Conservation (phyloP, 2,329 filamentous ascomycete species). For the Epichloe gansuensis region DNA sequence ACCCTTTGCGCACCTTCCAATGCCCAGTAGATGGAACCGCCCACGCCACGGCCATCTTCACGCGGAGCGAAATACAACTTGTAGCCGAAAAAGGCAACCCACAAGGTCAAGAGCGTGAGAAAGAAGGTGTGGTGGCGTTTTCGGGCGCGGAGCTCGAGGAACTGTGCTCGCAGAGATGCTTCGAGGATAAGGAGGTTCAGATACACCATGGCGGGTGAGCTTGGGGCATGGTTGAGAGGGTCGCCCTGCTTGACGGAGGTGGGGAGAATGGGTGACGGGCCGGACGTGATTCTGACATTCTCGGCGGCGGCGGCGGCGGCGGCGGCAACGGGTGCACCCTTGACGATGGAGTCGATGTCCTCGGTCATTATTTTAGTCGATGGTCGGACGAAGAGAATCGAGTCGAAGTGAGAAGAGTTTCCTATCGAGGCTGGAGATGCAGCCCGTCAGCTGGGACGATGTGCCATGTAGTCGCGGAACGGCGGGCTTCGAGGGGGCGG, state of each 20-base stretch:
- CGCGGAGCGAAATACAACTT: conserved; percentile 89
- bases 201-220: conserved; percentile 90
- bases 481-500: neutral
- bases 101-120: conserved; percentile 61
- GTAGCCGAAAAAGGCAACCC: conserved; percentile 79
- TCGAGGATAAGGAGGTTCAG: conserved; percentile 96
- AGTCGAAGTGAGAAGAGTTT: neutral
- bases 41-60: conserved; percentile 82
- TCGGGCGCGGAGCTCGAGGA: conserved; percentile 76
- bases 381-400: neutral
- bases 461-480: conserved; percentile 1
- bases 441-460: conserved; percentile 2
- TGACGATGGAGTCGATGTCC: conserved; percentile 78
- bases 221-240: conserved; percentile 70
- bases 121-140: conserved; percentile 91
- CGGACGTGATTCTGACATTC: conserved; percentile 26
- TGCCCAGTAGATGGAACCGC: conserved; percentile 92
- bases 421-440: neutral
- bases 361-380: conserved; percentile 38
- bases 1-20: conserved; percentile 84
- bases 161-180: conserved; percentile 83
- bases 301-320: conserved; percentile 25
- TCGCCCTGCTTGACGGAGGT: conserved; percentile 41
- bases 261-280: conserved; percentile 31
- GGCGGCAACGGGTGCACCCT: conserved; percentile 60